Conservation (phyloP, 1,284 basidiomycete species). For the Sanghuangporus weigelae region DNA sequence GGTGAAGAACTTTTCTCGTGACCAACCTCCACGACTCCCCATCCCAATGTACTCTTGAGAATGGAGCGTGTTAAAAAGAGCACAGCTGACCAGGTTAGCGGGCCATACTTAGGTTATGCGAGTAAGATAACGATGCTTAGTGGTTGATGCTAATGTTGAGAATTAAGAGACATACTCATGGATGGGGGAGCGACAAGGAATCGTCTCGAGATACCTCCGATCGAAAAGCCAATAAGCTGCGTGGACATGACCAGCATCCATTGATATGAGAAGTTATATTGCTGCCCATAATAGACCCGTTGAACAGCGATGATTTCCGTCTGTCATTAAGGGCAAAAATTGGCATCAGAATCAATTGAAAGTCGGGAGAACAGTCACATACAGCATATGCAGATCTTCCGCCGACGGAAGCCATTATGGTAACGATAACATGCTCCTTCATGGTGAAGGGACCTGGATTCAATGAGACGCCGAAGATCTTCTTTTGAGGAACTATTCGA, state of each 20-base stretch:
- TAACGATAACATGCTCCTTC: conserved; percentile 25
- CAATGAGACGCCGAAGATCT: conserved; percentile 22
- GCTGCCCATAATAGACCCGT: conserved; percentile 48
- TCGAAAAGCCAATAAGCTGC: conserved; percentile 66
- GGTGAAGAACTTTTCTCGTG: conserved; percentile 31
- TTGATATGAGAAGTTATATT: conserved; percentile 38
- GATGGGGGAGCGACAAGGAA: conserved; percentile 73
- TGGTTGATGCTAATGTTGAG: background rate
- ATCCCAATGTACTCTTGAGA: conserved; percentile 27
- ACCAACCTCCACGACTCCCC: conserved; percentile 23
- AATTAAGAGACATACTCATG: conserved; percentile 47
- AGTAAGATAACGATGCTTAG: background rate
- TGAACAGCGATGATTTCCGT: conserved; percentile 64
- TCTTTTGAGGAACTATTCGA: conserved; percentile 22
- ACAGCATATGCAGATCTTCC: conserved; percentile 30
- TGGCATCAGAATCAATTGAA: conserved; percentile 14
- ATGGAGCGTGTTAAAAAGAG: conserved; percentile 57
- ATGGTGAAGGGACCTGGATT: conserved; percentile 33
- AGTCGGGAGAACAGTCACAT: background rate
- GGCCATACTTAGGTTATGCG: conserved; percentile 54
- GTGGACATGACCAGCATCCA: conserved; percentile 61
- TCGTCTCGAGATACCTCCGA: conserved; percentile 55
- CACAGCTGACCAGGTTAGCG: conserved; percentile 50
- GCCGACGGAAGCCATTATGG: conserved; percentile 35
- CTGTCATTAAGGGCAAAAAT: conserved; percentile 18